Percentiles rank a stretch among this genome's conserved stretches.
Evolutionary conservation across 352 stramenopile genomes (phyloP).

Genomic region (Pythium aristosporum): DNA sequence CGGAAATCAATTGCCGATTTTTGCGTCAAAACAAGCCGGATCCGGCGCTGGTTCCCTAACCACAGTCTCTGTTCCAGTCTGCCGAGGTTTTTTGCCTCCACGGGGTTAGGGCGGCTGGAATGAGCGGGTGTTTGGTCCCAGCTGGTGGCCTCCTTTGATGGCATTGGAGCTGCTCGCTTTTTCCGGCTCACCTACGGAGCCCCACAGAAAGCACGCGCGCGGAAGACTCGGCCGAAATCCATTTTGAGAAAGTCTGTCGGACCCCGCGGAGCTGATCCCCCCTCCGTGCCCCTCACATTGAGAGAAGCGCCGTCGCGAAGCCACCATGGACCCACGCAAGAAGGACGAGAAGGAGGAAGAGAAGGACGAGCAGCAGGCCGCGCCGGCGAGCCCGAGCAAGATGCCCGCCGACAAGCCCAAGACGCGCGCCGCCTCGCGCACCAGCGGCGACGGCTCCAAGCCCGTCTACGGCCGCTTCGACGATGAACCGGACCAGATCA

Average conservation of each 20-base stretch:
- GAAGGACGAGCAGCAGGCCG: slow-evolving; percentile 28
- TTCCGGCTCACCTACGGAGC: slow-evolving; percentile 6
- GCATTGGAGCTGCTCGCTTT: slow-evolving; percentile 23
- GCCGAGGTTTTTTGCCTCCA: slow-evolving; percentile 9
- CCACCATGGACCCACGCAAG: slow-evolving; percentile 28
- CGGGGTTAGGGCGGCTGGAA: slow-evolving; percentile 2
- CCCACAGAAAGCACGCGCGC: slow-evolving; percentile 22
- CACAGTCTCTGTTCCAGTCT: neutral
- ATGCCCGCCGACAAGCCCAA: slow-evolving; percentile 14
- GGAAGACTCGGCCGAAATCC: slow-evolving; percentile 17
- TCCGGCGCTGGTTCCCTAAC: slow-evolving; percentile 4
- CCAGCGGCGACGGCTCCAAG: slow-evolving; percentile 19
- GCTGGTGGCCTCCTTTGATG: slow-evolving; percentile 23
- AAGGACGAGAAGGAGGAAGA: slow-evolving; percentile 24
- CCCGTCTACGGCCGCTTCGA: slow-evolving; percentile 38
- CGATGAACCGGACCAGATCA: slow-evolving; percentile 42
- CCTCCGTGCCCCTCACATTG: neutral
- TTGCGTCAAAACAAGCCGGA: slow-evolving; percentile 18
- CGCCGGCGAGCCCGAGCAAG: slow-evolving; percentile 2
- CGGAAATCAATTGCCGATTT: neutral
- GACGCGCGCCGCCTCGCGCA: neutral
- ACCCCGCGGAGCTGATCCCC: neutral
- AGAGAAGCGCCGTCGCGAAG: neutral
- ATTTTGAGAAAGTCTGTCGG: slow-evolving; percentile 25
- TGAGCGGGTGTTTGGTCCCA: slow-evolving; percentile 5